Percentiles rank a stretch among this genome's conserved stretches.
Conservation (phyloP, 345 rosid species). For the Eucalyptus sp. region DNA sequence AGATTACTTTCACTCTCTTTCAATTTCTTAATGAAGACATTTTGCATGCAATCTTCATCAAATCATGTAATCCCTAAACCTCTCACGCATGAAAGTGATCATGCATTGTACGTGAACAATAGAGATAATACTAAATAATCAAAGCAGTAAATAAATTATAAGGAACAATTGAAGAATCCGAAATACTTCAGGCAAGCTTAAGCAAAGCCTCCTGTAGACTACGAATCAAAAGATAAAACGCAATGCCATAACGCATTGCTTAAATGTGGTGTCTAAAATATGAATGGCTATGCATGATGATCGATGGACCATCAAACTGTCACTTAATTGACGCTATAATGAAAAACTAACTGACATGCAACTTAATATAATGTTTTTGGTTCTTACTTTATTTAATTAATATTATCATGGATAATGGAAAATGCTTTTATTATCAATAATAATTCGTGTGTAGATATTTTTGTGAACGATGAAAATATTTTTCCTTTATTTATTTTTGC, state of each 20-base stretch:
- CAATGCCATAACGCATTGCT: neutral
- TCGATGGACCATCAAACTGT: neutral
- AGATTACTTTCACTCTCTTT: neutral
- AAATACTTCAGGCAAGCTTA: neutral
- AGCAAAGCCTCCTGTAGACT: neutral
- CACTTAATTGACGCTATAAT: neutral
- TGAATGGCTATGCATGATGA: neutral
- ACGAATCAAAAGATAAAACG: neutral
- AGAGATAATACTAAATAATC: neutral
- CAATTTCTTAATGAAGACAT: neutral
- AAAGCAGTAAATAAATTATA: neutral
- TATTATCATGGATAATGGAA: neutral
- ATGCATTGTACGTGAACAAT: neutral
- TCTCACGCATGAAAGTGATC: neutral
- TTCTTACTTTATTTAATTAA: neutral
- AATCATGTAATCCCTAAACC: neutral
- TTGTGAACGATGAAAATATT: neutral
- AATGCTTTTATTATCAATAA: too few species aligned
- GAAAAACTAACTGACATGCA: neutral
- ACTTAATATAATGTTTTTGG: neutral
- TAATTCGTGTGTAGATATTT: rapidly evolving
- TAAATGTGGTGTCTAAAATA: neutral
- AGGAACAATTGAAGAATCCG: neutral
- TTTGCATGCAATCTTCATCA: neutral
- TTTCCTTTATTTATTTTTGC: rapidly evolving